phyloP scores from a whole-genome alignment of 202 grass and related monocot genomes.

The Dendrocalamus latiflorus region DNA sequence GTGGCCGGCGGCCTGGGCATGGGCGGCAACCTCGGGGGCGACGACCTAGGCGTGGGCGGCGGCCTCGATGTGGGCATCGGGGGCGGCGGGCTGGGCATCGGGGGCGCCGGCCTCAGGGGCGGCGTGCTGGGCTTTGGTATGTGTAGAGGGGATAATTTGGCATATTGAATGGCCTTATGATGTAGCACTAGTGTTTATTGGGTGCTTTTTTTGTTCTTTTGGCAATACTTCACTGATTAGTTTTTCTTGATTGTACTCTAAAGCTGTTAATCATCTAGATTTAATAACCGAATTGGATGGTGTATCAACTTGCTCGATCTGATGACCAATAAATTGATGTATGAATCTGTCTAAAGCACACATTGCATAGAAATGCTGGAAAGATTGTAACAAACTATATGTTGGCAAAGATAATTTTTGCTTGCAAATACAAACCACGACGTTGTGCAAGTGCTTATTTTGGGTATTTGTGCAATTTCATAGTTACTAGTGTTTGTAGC shows the following conservation, averaged over 20 bases:
- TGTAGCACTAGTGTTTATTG: background rate
- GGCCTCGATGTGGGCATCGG: too few relatives aligned
- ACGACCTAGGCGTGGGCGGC: too few relatives aligned
- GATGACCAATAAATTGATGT: too few relatives aligned
- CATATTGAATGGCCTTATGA: conserved; percentile 14
- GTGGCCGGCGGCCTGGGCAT: too few relatives aligned
- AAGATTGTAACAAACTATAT: background rate
- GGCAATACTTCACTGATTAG: too few relatives aligned
- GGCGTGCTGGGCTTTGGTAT: too few relatives aligned
- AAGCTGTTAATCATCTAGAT: background rate
- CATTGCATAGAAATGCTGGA: background rate
- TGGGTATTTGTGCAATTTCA: too few relatives aligned
- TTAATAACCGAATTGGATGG: background rate
- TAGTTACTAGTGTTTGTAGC: too few relatives aligned
- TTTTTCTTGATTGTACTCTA: background rate
- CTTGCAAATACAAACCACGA: background rate
- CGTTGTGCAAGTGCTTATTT: background rate
- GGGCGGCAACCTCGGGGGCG: too few relatives aligned
- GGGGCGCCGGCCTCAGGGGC: too few relatives aligned
- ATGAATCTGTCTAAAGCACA: too few relatives aligned
- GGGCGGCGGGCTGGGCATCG: too few relatives aligned
- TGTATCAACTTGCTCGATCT: background rate
- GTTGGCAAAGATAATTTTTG: background rate
- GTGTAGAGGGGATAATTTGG: conserved; percentile 35
- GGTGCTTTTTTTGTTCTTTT: background rate